Percentiles rank a stretch among this genome's conserved stretches.
Conservation (phyloP, 75 land plant genomes). For the Cupressus sempervirens region DNA sequence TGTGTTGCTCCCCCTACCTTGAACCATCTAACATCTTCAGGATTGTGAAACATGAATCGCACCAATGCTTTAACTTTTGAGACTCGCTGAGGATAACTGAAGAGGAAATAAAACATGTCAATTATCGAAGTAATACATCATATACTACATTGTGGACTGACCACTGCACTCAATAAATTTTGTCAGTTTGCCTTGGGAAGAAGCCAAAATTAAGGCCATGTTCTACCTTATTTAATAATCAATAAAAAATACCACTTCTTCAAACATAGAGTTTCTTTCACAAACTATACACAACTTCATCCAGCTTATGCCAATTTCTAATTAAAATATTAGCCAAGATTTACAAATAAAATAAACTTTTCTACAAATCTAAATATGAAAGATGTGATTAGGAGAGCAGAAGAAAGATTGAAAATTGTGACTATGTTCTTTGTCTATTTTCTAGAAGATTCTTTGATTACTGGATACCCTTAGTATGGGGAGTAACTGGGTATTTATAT, state of each 20-base stretch:
- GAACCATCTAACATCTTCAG: slow-evolving; percentile 96
- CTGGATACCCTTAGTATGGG: no score
- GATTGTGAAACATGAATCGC: slow-evolving; percentile 91
- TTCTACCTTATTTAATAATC: not conserved
- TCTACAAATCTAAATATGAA: not conserved
- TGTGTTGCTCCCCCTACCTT: slow-evolving; percentile 64
- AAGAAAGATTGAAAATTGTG: no score
- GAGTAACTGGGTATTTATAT: no score
- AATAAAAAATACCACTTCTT: not conserved
- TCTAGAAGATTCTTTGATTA: no score
- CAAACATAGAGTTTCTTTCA: not conserved
- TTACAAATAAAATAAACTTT: not conserved
- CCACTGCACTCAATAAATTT: not conserved
- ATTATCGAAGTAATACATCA: slow-evolving; percentile 6
- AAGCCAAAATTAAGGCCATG: not conserved
- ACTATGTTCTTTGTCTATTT: no score
- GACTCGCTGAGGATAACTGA: slow-evolving; percentile 90
- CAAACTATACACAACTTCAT: not conserved
- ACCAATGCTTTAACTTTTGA: slow-evolving; percentile 76
- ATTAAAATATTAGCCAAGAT: not conserved
- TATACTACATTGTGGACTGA: not conserved
- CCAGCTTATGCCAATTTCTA: not conserved
- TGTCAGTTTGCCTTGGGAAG: not conserved
- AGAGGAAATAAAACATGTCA: not conserved
- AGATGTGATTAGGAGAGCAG: not conserved